Conservation (phyloP, 805 yeast species). For the Nakazawaea holstii region DNA sequence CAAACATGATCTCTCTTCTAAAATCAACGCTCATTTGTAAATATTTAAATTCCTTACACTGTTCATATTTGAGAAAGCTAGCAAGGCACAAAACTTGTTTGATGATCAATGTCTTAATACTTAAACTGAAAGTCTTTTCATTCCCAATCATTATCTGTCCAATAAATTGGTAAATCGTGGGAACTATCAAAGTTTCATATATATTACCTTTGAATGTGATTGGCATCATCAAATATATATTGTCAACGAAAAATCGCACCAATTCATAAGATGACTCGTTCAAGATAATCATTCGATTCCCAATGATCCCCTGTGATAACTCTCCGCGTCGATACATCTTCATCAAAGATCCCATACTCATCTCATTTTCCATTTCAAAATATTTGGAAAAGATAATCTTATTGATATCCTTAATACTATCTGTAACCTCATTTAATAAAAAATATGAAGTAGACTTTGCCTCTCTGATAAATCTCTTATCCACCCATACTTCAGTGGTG, state of each 20-base stretch:
- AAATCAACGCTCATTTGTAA: slow-evolving; percentile 1
- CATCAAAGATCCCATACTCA: not conserved
- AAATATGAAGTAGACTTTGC: slow-evolving; percentile 22
- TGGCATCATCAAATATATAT: slow-evolving; percentile 11
- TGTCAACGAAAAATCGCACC: slow-evolving; percentile 15
- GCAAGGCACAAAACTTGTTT: slow-evolving; percentile 10
- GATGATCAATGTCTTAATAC: slow-evolving; percentile 2
- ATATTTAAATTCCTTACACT: not conserved
- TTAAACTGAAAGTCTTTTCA: not conserved
- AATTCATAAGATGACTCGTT: slow-evolving; percentile 12
- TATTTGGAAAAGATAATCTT: slow-evolving; percentile 19
- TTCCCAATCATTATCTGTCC: slow-evolving; percentile 4
- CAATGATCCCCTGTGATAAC: not conserved
- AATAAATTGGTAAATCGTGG: slow-evolving; percentile 7
- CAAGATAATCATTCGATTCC: not conserved
- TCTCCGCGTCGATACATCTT: not conserved
- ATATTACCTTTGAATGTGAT: slow-evolving; percentile 13
- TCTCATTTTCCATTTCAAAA: slow-evolving; percentile 4
- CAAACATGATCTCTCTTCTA: slow-evolving; percentile 3
- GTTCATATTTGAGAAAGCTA: slow-evolving; percentile 6
- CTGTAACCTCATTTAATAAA: slow-evolving; percentile 17
- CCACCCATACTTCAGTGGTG: slow-evolving; percentile 25
- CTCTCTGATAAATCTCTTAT: slow-evolving; percentile 24
- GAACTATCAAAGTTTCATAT: slow-evolving; percentile 12
- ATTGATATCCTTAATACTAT: slow-evolving; percentile 18